A percentile compares a stretch with the other conserved stretches of the same genome.
phyloP scores from a whole-genome alignment of 805 yeast genomes.

The Starmerella vitae region DNA sequence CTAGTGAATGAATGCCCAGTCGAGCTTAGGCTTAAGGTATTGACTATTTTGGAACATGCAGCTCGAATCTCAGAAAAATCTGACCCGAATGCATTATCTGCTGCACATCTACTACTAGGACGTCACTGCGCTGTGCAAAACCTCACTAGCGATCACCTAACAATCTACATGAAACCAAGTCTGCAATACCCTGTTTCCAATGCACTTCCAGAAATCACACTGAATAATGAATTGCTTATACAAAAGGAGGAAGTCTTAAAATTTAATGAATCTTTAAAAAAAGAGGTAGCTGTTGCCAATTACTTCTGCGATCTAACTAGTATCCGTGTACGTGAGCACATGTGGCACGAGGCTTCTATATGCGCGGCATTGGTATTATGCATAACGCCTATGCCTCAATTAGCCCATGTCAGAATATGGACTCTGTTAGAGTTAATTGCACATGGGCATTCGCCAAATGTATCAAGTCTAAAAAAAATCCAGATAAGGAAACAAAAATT shows the following conservation, averaged over 20 bases:
- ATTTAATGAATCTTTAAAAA: too few relatives aligned
- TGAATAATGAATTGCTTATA: background rate
- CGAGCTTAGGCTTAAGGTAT: background rate
- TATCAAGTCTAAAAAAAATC: slow-evolving; percentile 1
- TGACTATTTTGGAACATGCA: background rate
- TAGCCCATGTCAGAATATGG: background rate
- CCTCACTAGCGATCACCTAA: background rate
- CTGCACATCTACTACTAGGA: background rate
- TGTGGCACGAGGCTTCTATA: slow-evolving; percentile 9
- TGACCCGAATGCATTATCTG: background rate
- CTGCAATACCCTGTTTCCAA: too few relatives aligned
- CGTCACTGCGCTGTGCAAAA: background rate
- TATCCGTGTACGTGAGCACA: background rate
- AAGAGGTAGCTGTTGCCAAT: too few relatives aligned
- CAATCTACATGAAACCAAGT: background rate
- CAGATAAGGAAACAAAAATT: background rate
- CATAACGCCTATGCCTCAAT: background rate
- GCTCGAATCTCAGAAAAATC: background rate
- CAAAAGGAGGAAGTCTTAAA: too few relatives aligned
- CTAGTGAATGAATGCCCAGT: background rate
- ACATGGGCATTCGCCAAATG: background rate
- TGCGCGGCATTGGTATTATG: slow-evolving; percentile 11
- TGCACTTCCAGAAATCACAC: background rate
- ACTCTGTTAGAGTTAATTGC: slow-evolving; percentile 10
- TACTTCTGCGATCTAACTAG: too few relatives aligned